Percentiles rank a stretch among this genome's conserved stretches.
phyloP scores from a whole-genome alignment of 805 yeast genomes.

The Candida khao-thaluensis region DNA sequence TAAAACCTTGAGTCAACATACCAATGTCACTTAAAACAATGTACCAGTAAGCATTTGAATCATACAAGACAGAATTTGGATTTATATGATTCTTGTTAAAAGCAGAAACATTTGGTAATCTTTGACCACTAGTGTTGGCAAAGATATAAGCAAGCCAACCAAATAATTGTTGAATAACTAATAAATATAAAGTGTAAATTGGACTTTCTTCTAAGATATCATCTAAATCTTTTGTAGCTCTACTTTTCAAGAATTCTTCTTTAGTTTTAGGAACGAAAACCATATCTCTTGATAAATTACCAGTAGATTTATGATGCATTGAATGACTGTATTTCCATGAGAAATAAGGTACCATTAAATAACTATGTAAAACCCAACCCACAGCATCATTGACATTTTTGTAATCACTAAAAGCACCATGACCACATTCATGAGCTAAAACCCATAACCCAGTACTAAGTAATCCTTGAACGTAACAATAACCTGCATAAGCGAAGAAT shows the following conservation, averaged over 20 bases:
- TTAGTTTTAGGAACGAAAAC: conserved; percentile 76
- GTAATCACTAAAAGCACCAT: conserved; percentile 77
- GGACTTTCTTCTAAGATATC: conserved; percentile 78
- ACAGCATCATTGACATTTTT: conserved; percentile 71
- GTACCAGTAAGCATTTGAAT: conserved; percentile 68
- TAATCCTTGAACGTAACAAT: conserved; percentile 41
- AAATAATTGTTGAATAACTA: conserved; percentile 68
- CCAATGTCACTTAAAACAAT: conserved; percentile 75
- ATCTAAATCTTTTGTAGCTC: conserved; percentile 38
- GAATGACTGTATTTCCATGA: conserved; percentile 85
- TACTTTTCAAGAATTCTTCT: conserved; percentile 48
- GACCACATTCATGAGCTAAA: conserved; percentile 90
- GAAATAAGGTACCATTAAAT: conserved; percentile 78
- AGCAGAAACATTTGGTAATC: conserved; percentile 44
- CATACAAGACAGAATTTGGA: conserved; percentile 74
- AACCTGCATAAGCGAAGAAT: conserved; percentile 35
- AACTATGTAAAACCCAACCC: conserved; percentile 83
- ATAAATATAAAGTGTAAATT: conserved; percentile 52
- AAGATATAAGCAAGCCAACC: conserved; percentile 73
- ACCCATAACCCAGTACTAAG: conserved; percentile 82
- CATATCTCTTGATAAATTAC: conserved; percentile 78
- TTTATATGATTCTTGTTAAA: conserved; percentile 64
- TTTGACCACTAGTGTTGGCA: conserved; percentile 70
- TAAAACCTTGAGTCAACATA: conserved; percentile 49
- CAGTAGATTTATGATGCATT: conserved; percentile 89